Percentiles rank a stretch among this genome's conserved stretches.
phyloP scores from a whole-genome alignment of 176 grass and related monocot genomes.

The Oropetium thomaeum region DNA sequence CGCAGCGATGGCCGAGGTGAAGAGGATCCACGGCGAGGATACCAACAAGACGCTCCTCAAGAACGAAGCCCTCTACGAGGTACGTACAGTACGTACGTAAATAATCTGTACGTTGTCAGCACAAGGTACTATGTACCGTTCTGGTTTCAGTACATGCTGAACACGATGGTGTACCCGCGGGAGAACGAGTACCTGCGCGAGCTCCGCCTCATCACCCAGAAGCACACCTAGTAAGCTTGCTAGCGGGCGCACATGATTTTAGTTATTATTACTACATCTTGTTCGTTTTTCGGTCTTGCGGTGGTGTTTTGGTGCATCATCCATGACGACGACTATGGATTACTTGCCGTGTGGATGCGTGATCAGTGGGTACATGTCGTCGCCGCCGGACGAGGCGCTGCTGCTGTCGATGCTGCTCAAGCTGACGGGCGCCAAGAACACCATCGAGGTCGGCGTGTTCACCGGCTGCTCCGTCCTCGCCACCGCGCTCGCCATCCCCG shows the following conservation, averaged over 20 bases:
- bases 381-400: constrained; percentile 50
- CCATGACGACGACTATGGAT: not conserved
- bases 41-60: constrained; percentile 72
- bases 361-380: constrained; percentile 42
- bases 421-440: constrained; percentile 62
- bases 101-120: too few species aligned
- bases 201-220: constrained; percentile 49
- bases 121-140: too few species aligned
- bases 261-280: not conserved
- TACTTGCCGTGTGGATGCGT: not conserved
- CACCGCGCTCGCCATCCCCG: constrained; percentile 64
- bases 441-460: constrained; percentile 78
- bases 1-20: constrained; percentile 29
- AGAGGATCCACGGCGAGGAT: constrained; percentile 19
- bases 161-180: constrained; percentile 64
- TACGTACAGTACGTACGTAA: not conserved
- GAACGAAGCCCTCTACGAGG: constrained; percentile 51
- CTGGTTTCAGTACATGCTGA: constrained; percentile 56
- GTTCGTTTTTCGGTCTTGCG: not conserved
- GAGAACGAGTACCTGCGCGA: constrained; percentile 67
- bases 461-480: constrained; percentile 79
- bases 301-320: not conserved
- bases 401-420: constrained; percentile 70
- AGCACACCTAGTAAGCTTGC: constrained; percentile 51
- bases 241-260: not conserved